A percentile compares a stretch with the other conserved stretches of the same genome.
phyloP scores from a whole-genome alignment of 441 rosid species.

The Pelargonium citronellum region DNA sequence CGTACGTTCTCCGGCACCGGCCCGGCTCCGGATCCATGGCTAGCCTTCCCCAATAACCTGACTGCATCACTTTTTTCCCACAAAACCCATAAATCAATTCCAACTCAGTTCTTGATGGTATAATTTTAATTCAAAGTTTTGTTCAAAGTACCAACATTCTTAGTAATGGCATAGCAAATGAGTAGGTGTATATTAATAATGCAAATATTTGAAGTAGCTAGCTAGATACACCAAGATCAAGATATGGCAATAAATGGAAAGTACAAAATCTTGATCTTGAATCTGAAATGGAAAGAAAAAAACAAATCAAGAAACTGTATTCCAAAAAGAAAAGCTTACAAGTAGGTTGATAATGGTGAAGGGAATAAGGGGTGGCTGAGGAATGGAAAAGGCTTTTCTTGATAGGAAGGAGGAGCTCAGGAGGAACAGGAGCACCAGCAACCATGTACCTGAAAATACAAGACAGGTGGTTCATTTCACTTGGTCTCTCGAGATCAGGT shows the following conservation, averaged over 20 bases:
- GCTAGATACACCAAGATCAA: background rate
- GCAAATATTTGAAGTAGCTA: no score
- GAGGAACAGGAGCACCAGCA: conserved; percentile 72
- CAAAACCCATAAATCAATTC: background rate
- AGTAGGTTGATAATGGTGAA: conserved; percentile 58
- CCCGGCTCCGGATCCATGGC: conserved; percentile 97
- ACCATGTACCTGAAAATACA: conserved; percentile 71
- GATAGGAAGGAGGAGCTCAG: conserved; percentile 74
- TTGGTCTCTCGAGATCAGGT: no score
- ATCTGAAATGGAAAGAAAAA: background rate
- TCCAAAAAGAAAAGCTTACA: conserved; percentile 39
- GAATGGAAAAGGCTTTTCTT: conserved; percentile 61
- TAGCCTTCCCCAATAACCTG: conserved; percentile 75
- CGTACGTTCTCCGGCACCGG: conserved; percentile 90
- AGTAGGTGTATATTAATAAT: no score
- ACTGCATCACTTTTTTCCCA: conserved; percentile 32
- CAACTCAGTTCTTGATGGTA: no score
- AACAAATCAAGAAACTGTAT: no score
- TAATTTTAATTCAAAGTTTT: no score
- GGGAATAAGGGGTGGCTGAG: conserved; percentile 38
- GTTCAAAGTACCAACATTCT: no score
- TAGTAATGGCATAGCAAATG: no score
- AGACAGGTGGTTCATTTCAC: no score
- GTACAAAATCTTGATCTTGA: background rate
- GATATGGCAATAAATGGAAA: background rate